These are phyloP conservation scores for Kodamaea neixiangensis DNA, from an alignment of 805 yeast species.

Conservation along the genomic window DNA sequence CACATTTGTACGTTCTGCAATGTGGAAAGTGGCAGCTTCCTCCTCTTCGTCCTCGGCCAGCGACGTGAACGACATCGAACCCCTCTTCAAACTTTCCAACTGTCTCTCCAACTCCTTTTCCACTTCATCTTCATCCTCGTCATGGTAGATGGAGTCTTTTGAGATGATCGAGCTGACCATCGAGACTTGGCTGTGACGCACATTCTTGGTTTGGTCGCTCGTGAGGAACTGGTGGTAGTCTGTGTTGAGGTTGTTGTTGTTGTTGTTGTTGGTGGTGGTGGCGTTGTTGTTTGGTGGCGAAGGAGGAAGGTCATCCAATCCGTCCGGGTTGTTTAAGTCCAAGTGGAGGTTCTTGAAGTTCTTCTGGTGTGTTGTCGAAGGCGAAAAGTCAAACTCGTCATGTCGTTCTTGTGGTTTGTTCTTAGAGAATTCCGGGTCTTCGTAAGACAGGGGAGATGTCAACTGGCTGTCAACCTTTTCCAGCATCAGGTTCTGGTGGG, in stretches of 20 bases:
- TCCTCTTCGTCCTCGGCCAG: background rate
- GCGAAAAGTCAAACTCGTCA: slow-evolving; percentile 8
- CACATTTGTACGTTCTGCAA: slow-evolving; percentile 1
- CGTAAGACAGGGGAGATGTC: slow-evolving; percentile 10
- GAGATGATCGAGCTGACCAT: slow-evolving; percentile 46
- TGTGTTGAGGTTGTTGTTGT: slow-evolving; percentile 16
- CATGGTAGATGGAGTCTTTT: slow-evolving; percentile 30
- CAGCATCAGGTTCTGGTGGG: slow-evolving; percentile 1
- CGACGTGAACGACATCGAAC: slow-evolving; percentile 1
- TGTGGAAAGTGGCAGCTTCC: background rate
- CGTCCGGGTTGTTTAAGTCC: slow-evolving; percentile 8
- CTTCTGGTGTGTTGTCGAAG: slow-evolving; percentile 12
- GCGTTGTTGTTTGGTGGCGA: background rate
- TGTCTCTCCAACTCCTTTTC: slow-evolving; percentile 42
- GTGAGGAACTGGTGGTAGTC: slow-evolving; percentile 32
- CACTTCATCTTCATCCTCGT: slow-evolving; percentile 32
- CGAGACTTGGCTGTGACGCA: slow-evolving; percentile 37
- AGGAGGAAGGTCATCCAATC: background rate
- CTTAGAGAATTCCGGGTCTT: background rate
- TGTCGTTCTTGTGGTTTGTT: background rate
- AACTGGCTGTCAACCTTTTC: slow-evolving; percentile 10
- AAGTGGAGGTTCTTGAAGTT: slow-evolving; percentile 28
- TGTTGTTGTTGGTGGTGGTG: background rate
- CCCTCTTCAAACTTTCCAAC: slow-evolving; percentile 32
- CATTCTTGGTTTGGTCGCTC: slow-evolving; percentile 9